A percentile compares a stretch with the other conserved stretches of the same genome.
Conservation (phyloP, 176 grass and related monocot species). For the Paspalum vaginatum region DNA sequence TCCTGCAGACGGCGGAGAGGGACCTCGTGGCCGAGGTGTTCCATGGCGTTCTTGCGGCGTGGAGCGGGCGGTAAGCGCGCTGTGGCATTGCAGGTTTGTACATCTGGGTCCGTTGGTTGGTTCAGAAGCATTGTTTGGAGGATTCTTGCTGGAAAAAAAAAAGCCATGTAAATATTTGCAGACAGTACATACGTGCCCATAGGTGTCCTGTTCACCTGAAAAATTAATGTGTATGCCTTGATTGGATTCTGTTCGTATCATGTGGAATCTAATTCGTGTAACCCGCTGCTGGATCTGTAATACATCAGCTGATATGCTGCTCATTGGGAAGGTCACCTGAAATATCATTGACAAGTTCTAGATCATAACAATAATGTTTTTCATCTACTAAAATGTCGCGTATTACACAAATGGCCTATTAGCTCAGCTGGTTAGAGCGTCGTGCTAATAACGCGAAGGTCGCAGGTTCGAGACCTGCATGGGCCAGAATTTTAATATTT, state of each 20-base stretch:
- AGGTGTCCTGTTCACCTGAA: conserved; percentile 24
- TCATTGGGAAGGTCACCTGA: no score
- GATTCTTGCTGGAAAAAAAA: conserved; percentile 33
- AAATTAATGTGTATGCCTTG: conserved; percentile 39
- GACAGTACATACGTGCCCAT: conserved; percentile 24
- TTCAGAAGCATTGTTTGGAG: conserved; percentile 30
- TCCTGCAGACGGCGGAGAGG: conserved; percentile 76
- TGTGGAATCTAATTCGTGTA: conserved; percentile 39
- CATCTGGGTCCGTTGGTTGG: conserved; percentile 22
- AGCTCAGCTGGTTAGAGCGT: conserved; percentile 85
- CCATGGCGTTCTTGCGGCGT: conserved; percentile 73
- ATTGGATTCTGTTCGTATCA: conserved; percentile 40
- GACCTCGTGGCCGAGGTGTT: conserved; percentile 90
- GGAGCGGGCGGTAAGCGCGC: conserved; percentile 64
- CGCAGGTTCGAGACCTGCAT: conserved; percentile 87
- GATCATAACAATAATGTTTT: no score
- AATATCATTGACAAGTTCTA: no score
- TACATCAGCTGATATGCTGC: not conserved
- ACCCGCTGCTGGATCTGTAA: not conserved
- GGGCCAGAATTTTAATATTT: no score
- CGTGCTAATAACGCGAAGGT: conserved; percentile 87
- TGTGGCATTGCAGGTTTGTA: not conserved
- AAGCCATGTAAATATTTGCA: conserved; percentile 46
- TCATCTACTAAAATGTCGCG: no score
- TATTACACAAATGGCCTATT: no score